A percentile compares a stretch with the other conserved stretches of the same genome.
Evolutionary conservation across 306 rosid genomes (phyloP).

Genomic region (Hippophae rhamnoides): DNA sequence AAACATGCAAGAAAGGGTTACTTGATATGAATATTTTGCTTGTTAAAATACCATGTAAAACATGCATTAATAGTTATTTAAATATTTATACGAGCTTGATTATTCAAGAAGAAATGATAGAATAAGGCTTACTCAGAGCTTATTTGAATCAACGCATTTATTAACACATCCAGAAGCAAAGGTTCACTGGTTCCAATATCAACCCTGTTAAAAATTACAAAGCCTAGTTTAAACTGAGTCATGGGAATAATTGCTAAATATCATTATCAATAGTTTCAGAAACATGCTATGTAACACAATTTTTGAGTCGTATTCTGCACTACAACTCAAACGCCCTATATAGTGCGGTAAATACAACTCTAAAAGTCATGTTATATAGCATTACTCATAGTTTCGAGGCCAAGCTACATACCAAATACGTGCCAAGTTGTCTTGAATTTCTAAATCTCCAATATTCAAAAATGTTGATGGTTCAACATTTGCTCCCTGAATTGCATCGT

Average conservation of each 20-base stretch:
- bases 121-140: constrained; percentile 71
- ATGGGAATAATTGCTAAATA: constrained; percentile 2
- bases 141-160: constrained; percentile 82
- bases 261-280: constrained; percentile 2
- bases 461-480: constrained; percentile 69
- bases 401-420: constrained; percentile 55
- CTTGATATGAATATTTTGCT: too few relatives aligned
- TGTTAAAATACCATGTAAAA: too few relatives aligned
- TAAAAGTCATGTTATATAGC: not conserved
- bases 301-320: too few relatives aligned
- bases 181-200: constrained; percentile 84
- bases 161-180: constrained; percentile 64
- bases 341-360: not conserved
- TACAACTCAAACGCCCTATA: not conserved
- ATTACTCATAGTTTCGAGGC: not conserved
- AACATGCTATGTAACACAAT: too few relatives aligned
- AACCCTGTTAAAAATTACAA: constrained; percentile 43
- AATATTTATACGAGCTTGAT: too few relatives aligned
- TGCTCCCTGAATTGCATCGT: constrained; percentile 70
- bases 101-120: not conserved
- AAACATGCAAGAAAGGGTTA: too few relatives aligned
- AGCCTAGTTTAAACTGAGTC: constrained; percentile 3
- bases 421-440: constrained; percentile 86
- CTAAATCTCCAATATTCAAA: constrained; percentile 89
- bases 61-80: too few relatives aligned